Base-by-base conservation (phyloP, 1,139 yeast genomes). In the Nakaseomyces sp. region DNA sequence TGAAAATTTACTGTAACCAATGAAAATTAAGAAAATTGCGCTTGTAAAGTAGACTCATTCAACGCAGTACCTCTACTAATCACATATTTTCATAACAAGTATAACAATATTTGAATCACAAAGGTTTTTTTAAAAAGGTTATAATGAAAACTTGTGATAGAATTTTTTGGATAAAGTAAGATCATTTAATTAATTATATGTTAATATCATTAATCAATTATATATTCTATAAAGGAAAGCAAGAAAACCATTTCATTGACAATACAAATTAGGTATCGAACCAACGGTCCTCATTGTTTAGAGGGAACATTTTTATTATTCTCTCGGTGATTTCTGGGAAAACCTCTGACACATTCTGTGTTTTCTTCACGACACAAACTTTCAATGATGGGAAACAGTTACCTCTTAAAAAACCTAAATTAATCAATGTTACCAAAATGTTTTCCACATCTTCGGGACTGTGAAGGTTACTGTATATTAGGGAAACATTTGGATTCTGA, bases 241-340 rank as follows among this genome's bases (percentile, higher is more conserved):
- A 22, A 22, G 9, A 22, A 22, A 7, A 2, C 9, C 6, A 9
- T 22, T 6, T 22, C 24, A 22, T 22, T 26, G 29, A 26, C 29
- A 9, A n/a, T 26, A 5, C 13, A 26, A 26, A 5, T 10, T 26
- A 35, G 15, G 28, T n/a, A 22, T 35, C 38, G 18, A 29, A 48
- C 65, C 65, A 61, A 8, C 58, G 43, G 42, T 60, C 65, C 10
- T 58, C 63, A 6, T 48, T 42, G 42, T 58, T 55, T 28, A 58
- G 42, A 6, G 63, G 58, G 43, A 59, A 61, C 46, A 52, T 49
- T 22, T 51, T 44, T 12, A 55, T 43, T 9, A 60, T 52, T 37
- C 54, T 54, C 29, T 53, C 57, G 18, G 53, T 54, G 3, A 60
- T 48, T 1, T 50, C 40, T 4, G 65, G 65, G 40, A 61, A 48